These are phyloP conservation scores for Saccharomyces hybrid DNA, from an alignment of 1,139 yeast species.

Conservation along the genomic window DNA sequence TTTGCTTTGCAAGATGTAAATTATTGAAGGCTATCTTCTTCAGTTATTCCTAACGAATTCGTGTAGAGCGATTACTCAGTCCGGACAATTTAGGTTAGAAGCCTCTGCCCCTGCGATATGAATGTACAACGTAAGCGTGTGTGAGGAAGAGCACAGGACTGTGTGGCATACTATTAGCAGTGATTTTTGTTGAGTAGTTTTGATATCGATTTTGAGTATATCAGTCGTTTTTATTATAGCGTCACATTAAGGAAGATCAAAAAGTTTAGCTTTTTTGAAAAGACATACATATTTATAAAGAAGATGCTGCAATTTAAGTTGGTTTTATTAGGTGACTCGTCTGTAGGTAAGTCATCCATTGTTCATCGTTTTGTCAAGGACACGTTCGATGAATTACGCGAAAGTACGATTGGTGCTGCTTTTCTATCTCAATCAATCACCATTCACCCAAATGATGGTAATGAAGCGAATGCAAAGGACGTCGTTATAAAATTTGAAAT, in stretches of 20 bases:
- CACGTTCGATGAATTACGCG: slow-evolving; percentile 88
- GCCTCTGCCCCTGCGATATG: not conserved
- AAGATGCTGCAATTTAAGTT: slow-evolving; percentile 58
- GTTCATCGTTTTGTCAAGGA: slow-evolving; percentile 92
- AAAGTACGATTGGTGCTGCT: slow-evolving; percentile 96
- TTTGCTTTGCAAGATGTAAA: too few relatives aligned
- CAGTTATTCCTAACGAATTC: not conserved
- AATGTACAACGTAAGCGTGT: not conserved
- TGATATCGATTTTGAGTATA: not conserved
- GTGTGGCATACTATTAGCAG: not conserved
- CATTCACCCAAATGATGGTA: slow-evolving; percentile 24
- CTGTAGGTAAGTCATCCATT: slow-evolving; percentile 88
- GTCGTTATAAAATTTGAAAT: slow-evolving; percentile 68
- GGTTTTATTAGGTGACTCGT: slow-evolving; percentile 88
- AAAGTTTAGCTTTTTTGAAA: not conserved
- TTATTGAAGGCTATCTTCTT: too few relatives aligned
- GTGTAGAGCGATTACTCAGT: not conserved
- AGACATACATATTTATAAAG: not conserved
- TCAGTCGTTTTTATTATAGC: not conserved
- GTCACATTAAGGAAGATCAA: not conserved
- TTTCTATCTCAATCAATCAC: slow-evolving; percentile 85
- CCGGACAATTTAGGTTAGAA: not conserved
- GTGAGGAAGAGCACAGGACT: not conserved
- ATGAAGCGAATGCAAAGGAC: slow-evolving; percentile 18
- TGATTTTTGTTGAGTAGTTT: not conserved